These are phyloP conservation scores for Hibiscus tridactylites DNA, from an alignment of 345 rosid species.

Conservation along the genomic window DNA sequence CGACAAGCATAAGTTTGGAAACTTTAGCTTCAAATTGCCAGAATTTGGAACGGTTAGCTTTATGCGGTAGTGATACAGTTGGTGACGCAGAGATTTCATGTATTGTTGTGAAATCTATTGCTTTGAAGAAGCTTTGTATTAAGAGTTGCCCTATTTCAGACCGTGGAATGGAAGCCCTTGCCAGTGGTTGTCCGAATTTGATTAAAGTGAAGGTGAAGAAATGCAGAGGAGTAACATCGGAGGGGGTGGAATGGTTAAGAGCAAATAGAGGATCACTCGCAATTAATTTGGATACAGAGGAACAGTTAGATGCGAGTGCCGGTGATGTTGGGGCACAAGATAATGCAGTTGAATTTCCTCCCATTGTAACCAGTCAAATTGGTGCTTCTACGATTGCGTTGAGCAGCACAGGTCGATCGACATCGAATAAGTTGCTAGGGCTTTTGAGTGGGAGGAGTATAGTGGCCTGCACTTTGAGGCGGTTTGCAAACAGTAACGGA, in stretches of 20 bases:
- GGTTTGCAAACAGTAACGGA: constrained; percentile 45
- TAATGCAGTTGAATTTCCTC: constrained; percentile 35
- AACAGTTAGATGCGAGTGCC: constrained; percentile 39
- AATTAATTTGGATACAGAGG: constrained; percentile 54
- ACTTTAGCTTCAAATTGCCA: constrained; percentile 52
- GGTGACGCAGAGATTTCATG: constrained; percentile 58
- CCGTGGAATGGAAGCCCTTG: constrained; percentile 61
- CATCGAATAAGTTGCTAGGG: constrained; percentile 47
- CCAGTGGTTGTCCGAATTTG: constrained; percentile 65
- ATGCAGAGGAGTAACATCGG: constrained; percentile 59
- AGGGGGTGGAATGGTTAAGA: constrained; percentile 42
- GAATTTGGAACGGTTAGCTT: constrained; percentile 58
- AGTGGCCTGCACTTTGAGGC: constrained; percentile 45
- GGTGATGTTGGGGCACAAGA: constrained; percentile 49
- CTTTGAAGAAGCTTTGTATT: constrained; percentile 69
- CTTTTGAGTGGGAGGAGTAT: constrained; percentile 57
- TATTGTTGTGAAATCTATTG: constrained; percentile 57
- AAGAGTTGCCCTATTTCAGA: constrained; percentile 61
- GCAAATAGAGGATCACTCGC: constrained; percentile 37
- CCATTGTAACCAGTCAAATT: neutral
- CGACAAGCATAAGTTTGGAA: constrained; percentile 49
- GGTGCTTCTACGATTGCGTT: constrained; percentile 31
- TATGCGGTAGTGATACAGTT: constrained; percentile 69
- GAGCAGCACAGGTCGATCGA: constrained; percentile 19
- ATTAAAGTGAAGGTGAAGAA: constrained; percentile 79